These are phyloP conservation scores for Adansonia grandidieri DNA, from an alignment of 441 rosid genomes.

Conservation along the genomic window DNA sequence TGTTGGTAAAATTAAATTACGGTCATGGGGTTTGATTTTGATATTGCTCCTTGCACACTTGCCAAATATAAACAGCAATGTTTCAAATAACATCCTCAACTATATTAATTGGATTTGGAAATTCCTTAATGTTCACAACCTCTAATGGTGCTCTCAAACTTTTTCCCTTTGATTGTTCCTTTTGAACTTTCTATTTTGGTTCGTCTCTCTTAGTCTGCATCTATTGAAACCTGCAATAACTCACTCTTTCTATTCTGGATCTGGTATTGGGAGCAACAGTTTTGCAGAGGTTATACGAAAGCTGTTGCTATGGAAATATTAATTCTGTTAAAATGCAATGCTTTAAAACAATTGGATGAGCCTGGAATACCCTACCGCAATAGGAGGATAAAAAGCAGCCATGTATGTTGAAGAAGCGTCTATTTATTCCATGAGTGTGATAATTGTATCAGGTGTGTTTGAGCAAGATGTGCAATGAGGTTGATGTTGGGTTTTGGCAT, in stretches of 20 bases:
- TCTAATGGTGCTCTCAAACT: neutral
- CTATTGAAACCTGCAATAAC: neutral
- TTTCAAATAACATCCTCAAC: neutral
- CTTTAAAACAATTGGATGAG: neutral
- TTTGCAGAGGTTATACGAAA: neutral
- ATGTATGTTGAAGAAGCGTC: neutral
- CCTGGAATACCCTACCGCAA: neutral
- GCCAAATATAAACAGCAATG: neutral
- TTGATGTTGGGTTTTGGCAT: constrained; percentile 1
- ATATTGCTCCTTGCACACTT: neutral
- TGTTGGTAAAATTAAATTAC: neutral
- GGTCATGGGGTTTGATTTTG: constrained; percentile 14
- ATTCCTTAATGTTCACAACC: neutral
- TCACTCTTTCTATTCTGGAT: neutral
- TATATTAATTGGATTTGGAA: neutral
- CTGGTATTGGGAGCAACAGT: neutral
- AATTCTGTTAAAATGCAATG: neutral
- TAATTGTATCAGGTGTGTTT: neutral
- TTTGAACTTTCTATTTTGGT: neutral
- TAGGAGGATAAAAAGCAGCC: neutral
- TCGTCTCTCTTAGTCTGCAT: neutral
- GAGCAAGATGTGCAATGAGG: neutral
- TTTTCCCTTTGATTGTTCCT: neutral
- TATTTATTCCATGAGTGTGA: neutral
- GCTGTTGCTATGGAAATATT: neutral